A percentile compares a stretch with the other conserved stretches of the same genome.
These are phyloP conservation scores for Fabrea salina DNA, from an alignment of 169 alveolate genomes.

Conservation along the genomic window DNA sequence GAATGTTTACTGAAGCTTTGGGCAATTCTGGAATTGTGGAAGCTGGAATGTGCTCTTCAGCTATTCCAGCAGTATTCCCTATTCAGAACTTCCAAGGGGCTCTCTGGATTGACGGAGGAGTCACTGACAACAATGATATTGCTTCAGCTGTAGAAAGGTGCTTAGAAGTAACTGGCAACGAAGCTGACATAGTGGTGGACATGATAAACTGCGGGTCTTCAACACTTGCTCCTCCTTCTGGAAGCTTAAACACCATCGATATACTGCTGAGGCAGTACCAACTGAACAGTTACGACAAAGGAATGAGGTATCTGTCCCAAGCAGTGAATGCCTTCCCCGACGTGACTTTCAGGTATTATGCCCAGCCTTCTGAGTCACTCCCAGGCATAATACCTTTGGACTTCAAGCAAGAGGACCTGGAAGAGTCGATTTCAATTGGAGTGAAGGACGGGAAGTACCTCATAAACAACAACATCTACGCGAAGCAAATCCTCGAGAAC, in stretches of 20 bases:
- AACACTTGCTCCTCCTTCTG: background rate
- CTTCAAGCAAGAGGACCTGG: no score
- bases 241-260: background rate
- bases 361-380: background rate
- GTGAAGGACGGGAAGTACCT: no score
- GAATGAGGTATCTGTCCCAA: background rate
- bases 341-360: background rate
- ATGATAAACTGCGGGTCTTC: background rate
- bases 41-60: conserved; percentile 10
- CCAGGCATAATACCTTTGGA: no score
- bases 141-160: background rate
- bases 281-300: background rate
- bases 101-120: conserved; percentile 6
- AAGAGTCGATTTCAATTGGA: no score
- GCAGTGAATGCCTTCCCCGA: background rate
- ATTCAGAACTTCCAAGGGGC: background rate
- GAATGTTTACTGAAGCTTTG: background rate
- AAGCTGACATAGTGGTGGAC: background rate
- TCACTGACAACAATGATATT: background rate
- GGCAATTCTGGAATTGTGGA: background rate
- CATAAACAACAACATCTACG: no score
- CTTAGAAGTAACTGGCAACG: background rate
- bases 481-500: no score
- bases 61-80: background rate
- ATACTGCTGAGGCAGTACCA: background rate